phyloP scores from a whole-genome alignment of 1,284 basidiomycete genomes.

The Trichosporon ovoides region DNA sequence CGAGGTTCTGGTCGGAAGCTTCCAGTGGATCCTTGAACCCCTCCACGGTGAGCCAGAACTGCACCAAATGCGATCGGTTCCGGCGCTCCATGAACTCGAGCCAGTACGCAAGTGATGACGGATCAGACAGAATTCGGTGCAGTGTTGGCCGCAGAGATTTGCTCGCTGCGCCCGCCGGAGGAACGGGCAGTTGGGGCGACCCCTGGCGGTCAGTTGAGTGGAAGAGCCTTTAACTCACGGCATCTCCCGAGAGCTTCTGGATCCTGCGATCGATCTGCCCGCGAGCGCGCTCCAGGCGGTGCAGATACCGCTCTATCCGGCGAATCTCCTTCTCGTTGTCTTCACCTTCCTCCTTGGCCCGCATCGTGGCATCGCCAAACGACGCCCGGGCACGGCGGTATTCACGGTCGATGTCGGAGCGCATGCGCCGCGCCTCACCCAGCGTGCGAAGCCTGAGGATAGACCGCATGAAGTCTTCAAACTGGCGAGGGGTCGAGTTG shows the following conservation, averaged over 20 bases:
- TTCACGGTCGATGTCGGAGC: slow-evolving; percentile 83
- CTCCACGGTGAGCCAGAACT: slow-evolving; percentile 96
- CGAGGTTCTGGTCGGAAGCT: slow-evolving; percentile 56
- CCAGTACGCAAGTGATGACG: slow-evolving; percentile 85
- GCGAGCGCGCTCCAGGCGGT: slow-evolving; percentile 80
- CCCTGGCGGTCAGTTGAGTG: background rate
- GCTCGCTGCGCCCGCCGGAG: background rate
- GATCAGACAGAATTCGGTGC: slow-evolving; percentile 70
- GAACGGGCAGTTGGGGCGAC: background rate
- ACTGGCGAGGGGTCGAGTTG: slow-evolving; percentile 57
- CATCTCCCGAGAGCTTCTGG: slow-evolving; percentile 61
- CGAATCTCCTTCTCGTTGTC: slow-evolving; percentile 11
- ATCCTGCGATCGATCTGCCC: slow-evolving; percentile 80
- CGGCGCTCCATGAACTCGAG: slow-evolving; percentile 97
- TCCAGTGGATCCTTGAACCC: slow-evolving; percentile 96
- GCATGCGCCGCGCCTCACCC: slow-evolving; percentile 78
- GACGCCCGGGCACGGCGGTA: slow-evolving; percentile 66
- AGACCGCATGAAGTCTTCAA: slow-evolving; percentile 80
- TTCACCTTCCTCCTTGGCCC: slow-evolving; percentile 12
- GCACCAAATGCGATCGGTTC: slow-evolving; percentile 74
- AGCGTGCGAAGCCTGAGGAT: slow-evolving; percentile 75
- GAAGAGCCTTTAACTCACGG: background rate
- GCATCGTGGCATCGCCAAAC: slow-evolving; percentile 15
- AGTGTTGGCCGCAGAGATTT: slow-evolving; percentile 20
- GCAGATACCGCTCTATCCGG: slow-evolving; percentile 66